Conservation (phyloP, 2,329 filamentous ascomycete genomes). For the Talaromyces marneffei region DNA sequence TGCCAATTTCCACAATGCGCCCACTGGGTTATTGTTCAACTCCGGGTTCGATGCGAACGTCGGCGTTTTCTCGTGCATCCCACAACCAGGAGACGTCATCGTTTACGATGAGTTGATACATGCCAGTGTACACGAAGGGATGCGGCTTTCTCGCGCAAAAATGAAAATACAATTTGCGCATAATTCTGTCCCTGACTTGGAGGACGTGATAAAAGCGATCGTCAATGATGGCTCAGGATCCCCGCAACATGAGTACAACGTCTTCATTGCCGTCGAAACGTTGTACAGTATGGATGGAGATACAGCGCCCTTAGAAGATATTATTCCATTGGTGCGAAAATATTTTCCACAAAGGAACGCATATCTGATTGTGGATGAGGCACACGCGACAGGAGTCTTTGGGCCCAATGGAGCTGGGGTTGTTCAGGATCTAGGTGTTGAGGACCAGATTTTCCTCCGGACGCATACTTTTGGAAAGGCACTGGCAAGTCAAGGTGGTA, state of each 20-base stretch:
- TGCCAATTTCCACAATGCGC: conserved; percentile 55
- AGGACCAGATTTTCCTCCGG: conserved; percentile 46
- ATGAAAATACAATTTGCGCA: conserved; percentile 43
- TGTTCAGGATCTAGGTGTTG: conserved; percentile 46
- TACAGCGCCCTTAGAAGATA: conserved; percentile 56
- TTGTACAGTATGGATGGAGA: conserved; percentile 85
- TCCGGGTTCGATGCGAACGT: conserved; percentile 64
- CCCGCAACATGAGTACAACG: conserved; percentile 37
- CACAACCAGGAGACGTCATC: conserved; percentile 57
- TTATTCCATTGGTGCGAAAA: conserved; percentile 54
- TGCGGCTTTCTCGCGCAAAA: conserved; percentile 57
- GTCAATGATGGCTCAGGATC: conserved; percentile 30
- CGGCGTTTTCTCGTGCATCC: conserved; percentile 56
- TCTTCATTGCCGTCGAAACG: conserved; percentile 65
- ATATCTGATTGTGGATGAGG: conserved; percentile 53
- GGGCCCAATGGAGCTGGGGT: conserved; percentile 47
- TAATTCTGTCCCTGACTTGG: conserved; percentile 39
- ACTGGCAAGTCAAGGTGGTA: conserved; percentile 61
- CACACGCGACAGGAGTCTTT: conserved; percentile 49
- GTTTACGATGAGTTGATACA: conserved; percentile 72
- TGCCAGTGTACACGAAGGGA: conserved; percentile 72
- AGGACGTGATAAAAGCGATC: conserved; percentile 30
- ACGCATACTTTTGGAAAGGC: conserved; percentile 53
- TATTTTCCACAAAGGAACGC: conserved; percentile 53
- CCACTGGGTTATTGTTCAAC: conserved; percentile 55